Conservation (phyloP, 495 filamentous ascomycete species). For the Trichoderma erinaceum region DNA sequence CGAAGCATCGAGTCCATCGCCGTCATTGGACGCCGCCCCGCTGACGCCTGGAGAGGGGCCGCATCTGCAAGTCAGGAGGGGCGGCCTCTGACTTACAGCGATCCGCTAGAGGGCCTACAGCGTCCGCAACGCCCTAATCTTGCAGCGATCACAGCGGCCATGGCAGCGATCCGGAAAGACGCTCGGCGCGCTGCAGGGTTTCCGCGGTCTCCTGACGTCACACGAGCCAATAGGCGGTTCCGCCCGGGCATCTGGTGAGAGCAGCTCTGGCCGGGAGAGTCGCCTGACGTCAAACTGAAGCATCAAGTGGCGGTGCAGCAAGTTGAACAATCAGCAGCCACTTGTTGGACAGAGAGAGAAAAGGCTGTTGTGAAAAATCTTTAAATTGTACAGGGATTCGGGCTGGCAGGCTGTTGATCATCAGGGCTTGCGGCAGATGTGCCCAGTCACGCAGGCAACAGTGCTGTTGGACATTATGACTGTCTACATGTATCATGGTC, state of each 20-base stretch:
- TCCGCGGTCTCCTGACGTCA: conserved; percentile 4
- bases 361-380: not conserved
- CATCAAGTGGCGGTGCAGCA: not conserved
- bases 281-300: not conserved
- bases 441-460: too few relatives aligned
- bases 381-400: too few relatives aligned
- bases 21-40: too few relatives aligned
- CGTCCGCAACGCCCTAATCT: too few relatives aligned
- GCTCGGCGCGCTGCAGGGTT: not conserved
- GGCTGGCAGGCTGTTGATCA: too few relatives aligned
- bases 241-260: not conserved
- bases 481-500: too few relatives aligned
- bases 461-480: too few relatives aligned
- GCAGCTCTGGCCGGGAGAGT: not conserved
- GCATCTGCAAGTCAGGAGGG: not conserved
- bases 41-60: not conserved
- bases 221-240: not conserved
- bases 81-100: not conserved
- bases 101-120: too few relatives aligned
- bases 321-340: too few relatives aligned
- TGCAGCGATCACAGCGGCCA: not conserved
- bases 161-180: not conserved
- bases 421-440: too few relatives aligned
- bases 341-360: not conserved
- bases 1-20: too few relatives aligned